Percentiles rank a stretch among this genome's conserved stretches.
Evolutionary conservation across 345 rosid genomes (phyloP).

Genomic region (Triadica sebifera): DNA sequence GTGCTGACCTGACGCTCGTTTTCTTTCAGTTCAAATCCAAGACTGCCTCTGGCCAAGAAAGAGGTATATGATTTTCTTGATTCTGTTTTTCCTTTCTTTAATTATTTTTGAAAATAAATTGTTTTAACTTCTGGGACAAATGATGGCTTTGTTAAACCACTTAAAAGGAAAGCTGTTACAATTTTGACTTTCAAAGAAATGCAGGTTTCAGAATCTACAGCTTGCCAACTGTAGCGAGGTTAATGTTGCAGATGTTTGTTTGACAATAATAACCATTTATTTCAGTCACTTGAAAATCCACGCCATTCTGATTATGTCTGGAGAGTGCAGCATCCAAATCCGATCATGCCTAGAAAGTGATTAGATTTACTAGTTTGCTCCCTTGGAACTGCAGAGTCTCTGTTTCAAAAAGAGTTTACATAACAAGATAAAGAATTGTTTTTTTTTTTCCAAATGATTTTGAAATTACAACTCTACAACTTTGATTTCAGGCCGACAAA

Average conservation of each 20-base stretch:
- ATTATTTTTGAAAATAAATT: too few species aligned
- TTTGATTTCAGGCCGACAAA: too few species aligned
- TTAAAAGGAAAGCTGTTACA: too few species aligned
- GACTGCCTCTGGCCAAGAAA: too few species aligned
- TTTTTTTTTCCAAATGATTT: too few species aligned
- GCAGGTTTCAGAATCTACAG: conserved; percentile 2
- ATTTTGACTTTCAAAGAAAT: not conserved
- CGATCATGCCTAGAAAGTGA: conserved; percentile 54
- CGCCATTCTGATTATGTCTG: conserved; percentile 25
- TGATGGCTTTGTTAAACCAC: too few species aligned
- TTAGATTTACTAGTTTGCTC: conserved; percentile 31
- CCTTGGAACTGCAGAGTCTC: conserved; percentile 57
- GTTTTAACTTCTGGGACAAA: too few species aligned
- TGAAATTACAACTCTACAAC: too few species aligned
- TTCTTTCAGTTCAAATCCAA: too few species aligned
- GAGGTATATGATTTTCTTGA: too few species aligned
- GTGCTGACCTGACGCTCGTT: too few species aligned
- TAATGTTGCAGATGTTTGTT: conserved; percentile 54
- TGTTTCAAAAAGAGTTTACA: conserved; percentile 32
- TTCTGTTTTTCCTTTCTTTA: too few species aligned
- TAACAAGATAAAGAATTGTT: conserved; percentile 6
- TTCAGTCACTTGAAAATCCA: conserved; percentile 72
- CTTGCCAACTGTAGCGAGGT: conserved; percentile 50
- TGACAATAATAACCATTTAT: conserved; percentile 37
- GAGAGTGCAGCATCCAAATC: conserved; percentile 38